Evolutionary conservation across 306 rosid species (phyloP).

Genomic region (Cucumis sativus): Cucumber_9930_V3 NC_026660.2:4894001-4894500

Average conservation of each 20-base stretch:
- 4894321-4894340: slow-evolving; percentile 2
- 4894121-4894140: neutral
- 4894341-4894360: neutral
- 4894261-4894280: slow-evolving; percentile 3
- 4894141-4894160: neutral
- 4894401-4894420: neutral
- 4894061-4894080: neutral
- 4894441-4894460: neutral
- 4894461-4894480: neutral
- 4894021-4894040: neutral
- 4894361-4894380: neutral
- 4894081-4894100: neutral
- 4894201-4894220: neutral
- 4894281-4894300: neutral
- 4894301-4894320: neutral
- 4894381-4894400: neutral
- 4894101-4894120: neutral
- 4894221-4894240: neutral
- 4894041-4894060: neutral
- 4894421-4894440: neutral
- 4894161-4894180: neutral
- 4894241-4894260: neutral
- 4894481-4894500: neutral
- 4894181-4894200: neutral
- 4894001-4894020: neutral